Percentiles rank a stretch among this genome's conserved stretches.
Evolutionary conservation across 768 basidiomycete genomes (phyloP).

Genomic region (Rhodotorula sphaerocarpa): DNA sequence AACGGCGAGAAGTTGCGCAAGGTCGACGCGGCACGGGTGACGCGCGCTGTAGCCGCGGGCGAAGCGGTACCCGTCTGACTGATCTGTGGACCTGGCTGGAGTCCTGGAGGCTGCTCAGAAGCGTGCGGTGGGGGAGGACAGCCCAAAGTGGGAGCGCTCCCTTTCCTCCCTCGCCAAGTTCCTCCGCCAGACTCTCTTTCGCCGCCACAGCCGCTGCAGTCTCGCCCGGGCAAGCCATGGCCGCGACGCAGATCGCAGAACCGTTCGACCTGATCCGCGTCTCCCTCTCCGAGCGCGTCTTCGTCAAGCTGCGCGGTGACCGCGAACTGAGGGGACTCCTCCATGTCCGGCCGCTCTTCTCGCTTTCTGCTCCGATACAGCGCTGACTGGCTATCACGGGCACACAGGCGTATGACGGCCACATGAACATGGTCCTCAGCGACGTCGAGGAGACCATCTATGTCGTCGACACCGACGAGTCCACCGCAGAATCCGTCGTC

Average conservation of each 20-base stretch:
- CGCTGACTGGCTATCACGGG: neutral
- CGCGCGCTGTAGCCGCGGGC: too few relatives aligned
- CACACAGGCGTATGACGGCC: constrained; percentile 95
- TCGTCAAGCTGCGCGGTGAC: constrained; percentile 93
- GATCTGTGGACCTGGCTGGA: too few relatives aligned
- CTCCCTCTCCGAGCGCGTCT: constrained; percentile 93
- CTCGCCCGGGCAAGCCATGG: neutral
- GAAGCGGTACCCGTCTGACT: too few relatives aligned
- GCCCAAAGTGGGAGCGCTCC: too few relatives aligned
- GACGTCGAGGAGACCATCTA: constrained; percentile 97
- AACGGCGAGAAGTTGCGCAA: too few relatives aligned
- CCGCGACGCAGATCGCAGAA: constrained; percentile 48
- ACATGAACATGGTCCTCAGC: constrained; percentile 97
- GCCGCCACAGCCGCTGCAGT: neutral
- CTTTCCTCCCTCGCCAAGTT: neutral
- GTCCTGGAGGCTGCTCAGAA: too few relatives aligned
- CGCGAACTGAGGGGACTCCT: constrained; percentile 82
- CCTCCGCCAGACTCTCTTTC: neutral
- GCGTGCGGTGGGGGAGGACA: neutral
- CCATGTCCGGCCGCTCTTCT: constrained; percentile 56
- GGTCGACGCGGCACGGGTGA: too few relatives aligned
- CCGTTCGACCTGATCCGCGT: constrained; percentile 95
- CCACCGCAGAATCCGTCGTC: constrained; percentile 52
- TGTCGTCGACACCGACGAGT: constrained; percentile 79
- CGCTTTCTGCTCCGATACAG: too few relatives aligned